These are phyloP conservation scores for Saccharomyces uvarum DNA, from an alignment of 1,139 yeast genomes.

Conservation along the genomic window DNA sequence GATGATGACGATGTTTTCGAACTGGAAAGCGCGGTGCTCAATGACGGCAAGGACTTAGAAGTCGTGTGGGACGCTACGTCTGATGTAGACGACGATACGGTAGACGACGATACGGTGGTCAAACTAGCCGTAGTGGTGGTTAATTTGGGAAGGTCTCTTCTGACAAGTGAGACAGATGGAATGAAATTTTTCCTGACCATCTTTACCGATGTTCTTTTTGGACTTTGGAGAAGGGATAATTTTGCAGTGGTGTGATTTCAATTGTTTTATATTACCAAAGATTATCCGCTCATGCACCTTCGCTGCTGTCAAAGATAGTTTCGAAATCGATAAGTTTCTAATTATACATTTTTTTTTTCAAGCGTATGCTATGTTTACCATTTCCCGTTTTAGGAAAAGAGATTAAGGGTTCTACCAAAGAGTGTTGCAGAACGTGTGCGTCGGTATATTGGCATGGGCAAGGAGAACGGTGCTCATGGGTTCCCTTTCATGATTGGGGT, in stretches of 20 bases:
- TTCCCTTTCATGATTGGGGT: not conserved
- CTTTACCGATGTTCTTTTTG: not conserved
- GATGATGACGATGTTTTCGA: not conserved
- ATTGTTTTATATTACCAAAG: not conserved
- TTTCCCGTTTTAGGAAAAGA: slow-evolving; percentile 3
- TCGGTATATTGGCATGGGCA: not conserved
- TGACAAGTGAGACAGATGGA: not conserved
- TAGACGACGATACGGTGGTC: slow-evolving; percentile 17
- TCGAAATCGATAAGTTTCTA: not conserved
- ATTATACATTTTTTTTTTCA: not conserved
- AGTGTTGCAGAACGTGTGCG: not conserved
- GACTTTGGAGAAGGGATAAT: not conserved
- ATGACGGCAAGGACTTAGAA: slow-evolving; percentile 18
- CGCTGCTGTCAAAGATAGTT: not conserved
- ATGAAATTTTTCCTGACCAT: not conserved
- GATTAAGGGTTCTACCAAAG: not conserved
- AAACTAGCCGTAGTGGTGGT: slow-evolving; percentile 3
- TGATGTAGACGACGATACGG: slow-evolving; percentile 13
- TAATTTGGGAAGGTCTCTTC: slow-evolving; percentile 1
- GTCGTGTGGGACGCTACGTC: slow-evolving; percentile 22
- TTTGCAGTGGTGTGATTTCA: not conserved
- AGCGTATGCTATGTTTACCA: slow-evolving; percentile 2
- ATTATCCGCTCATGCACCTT: not conserved
- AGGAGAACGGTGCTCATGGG: not conserved
- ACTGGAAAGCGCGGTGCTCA: slow-evolving; percentile 22